phyloP scores from a whole-genome alignment of 2,329 filamentous ascomycete species.

The Bipolaris zeicola region DNA sequence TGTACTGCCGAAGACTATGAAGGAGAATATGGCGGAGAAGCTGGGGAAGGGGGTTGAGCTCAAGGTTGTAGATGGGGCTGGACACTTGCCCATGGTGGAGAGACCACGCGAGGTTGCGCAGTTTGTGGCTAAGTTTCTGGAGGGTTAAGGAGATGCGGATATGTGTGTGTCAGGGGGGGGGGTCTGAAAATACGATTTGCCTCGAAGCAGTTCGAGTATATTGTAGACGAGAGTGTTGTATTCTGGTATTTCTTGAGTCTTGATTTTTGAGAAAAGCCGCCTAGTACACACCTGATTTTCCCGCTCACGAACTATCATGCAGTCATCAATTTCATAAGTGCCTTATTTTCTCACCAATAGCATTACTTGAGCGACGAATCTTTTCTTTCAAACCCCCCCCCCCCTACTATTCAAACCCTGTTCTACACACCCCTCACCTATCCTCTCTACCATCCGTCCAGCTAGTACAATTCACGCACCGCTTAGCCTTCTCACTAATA shows the following conservation, averaged over 20 bases:
- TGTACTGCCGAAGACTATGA: slow-evolving; percentile 79
- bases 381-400: too few relatives aligned
- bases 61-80: slow-evolving; percentile 70
- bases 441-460: slow-evolving; percentile 64
- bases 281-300: too few relatives aligned
- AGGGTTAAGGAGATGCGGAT: background rate
- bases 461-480: slow-evolving; percentile 63
- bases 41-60: slow-evolving; percentile 59
- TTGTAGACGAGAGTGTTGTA: too few relatives aligned
- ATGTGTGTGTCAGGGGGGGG: background rate
- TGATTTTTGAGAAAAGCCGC: too few relatives aligned
- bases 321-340: too few relatives aligned
- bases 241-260: too few relatives aligned
- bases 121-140: slow-evolving; percentile 62
- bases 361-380: too few relatives aligned
- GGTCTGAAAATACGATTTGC: too few relatives aligned
- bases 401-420: background rate
- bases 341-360: too few relatives aligned
- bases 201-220: too few relatives aligned
- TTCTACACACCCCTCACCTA: background rate
- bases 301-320: too few relatives aligned
- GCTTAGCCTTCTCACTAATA: slow-evolving; percentile 66
- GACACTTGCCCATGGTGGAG: slow-evolving; percentile 86
- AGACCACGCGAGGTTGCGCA: slow-evolving; percentile 70
- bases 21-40: slow-evolving; percentile 65